Evolutionary conservation across 169 alveolate genomes (phyloP), one percentile per base, ranked within the genome.

Genomic region (Theileria sp.): DNA sequence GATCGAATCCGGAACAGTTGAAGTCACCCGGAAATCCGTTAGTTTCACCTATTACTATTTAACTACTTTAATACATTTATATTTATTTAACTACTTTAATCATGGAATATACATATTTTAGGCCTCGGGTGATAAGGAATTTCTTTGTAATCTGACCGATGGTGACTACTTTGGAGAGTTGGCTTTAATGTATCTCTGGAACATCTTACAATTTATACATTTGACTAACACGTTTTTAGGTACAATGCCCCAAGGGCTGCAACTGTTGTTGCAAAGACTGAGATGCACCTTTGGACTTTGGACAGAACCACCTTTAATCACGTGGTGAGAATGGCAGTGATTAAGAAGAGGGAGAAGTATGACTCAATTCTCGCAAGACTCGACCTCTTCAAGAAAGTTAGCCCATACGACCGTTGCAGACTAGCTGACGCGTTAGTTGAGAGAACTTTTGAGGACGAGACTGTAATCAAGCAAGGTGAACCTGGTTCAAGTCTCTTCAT

Each of bases 241-340:
- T 97, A 97, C 88, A 97, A 97, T 87, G 92, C 97, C 10, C 98
- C 98, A 49, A 94, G 99, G 87, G 98, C 99, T 19, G 98, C 98
- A 25, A 92, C 98, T 9, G 98, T 97, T 17, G 89, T 76, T 32
- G 98, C 99, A 3, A 91, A 88, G 54, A 88, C 92, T 25, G 96
- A 95, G 51, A 92, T 96, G 56, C 77, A 87, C 75, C 88, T 95
- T 34, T 97, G 97, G 97, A 88, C 96, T 9, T 81, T 97, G 26
- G 99, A 96, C 87, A 92, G 99, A 84, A 94, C 93, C 54, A 94
- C 98, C 10, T 97, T 96, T 87, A 96, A 97, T 88, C 96, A 96
- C 86, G 96, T 97, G 19, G 98, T 97, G 3, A 95, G 95, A 78
- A 97, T 92, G 38, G 95, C 98, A n/a, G 97, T 97, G 9, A 92